Evolutionary conservation across 108 stramenopile genomes (phyloP).

Genomic region (Schizochytrium sp.): DNA sequence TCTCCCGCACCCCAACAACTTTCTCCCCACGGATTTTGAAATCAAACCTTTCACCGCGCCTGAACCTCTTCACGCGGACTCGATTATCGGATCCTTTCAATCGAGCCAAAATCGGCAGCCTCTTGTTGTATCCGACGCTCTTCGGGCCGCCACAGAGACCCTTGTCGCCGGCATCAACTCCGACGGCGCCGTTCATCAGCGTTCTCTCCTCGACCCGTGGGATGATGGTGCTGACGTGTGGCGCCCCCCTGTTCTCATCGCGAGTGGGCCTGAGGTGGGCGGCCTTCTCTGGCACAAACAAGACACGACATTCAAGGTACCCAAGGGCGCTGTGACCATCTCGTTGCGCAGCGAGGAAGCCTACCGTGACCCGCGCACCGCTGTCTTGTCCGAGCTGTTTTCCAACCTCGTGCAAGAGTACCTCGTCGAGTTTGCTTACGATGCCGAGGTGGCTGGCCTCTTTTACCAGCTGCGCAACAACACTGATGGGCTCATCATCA

Average conservation of each 20-base stretch:
- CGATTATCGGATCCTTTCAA: neutral
- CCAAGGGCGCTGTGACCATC: neutral
- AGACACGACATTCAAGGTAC: neutral
- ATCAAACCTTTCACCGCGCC: neutral
- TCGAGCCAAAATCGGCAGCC: neutral
- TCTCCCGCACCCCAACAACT: conserved; percentile 43
- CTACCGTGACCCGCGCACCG: neutral
- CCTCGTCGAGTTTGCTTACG: conserved; percentile 19
- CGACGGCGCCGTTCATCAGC: neutral
- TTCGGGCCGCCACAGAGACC: neutral
- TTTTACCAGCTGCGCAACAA: neutral
- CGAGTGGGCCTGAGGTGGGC: neutral
- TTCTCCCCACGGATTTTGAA: conserved; percentile 37
- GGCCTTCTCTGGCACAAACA: neutral
- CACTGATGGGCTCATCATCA: conserved; percentile 17
- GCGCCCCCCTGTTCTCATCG: neutral
- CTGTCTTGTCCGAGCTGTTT: conserved; percentile 15
- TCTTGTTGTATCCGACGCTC: neutral
- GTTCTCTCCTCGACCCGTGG: neutral
- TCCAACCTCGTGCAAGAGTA: neutral
- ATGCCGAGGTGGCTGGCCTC: conserved; percentile 14
- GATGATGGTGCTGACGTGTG: neutral
- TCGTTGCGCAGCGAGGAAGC: neutral
- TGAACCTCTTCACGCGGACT: neutral
- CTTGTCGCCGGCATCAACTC: neutral